Base-by-base conservation (phyloP, 495 filamentous ascomycete species). In the Penicillium paradoxum region DNA sequence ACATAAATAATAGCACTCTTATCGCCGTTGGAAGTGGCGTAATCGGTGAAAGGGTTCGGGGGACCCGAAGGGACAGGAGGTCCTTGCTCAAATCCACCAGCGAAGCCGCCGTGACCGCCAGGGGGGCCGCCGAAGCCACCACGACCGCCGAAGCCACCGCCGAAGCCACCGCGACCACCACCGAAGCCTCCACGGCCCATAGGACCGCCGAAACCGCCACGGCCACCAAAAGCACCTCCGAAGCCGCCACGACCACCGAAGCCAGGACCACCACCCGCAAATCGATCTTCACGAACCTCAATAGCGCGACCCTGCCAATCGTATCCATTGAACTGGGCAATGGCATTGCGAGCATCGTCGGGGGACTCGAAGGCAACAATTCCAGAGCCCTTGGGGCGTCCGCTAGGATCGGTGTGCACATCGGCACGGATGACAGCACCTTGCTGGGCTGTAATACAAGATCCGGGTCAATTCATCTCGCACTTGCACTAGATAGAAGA, bases 41-140 rank as follows among this genome's bases (percentile, higher is more conserved):
- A 87, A 71, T 98, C 93, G 44, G 93, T 97, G 74, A 98, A 98
- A 2, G 93, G 81, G 71, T 97, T 98, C 0, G 95, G 90, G n/a
- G 86, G 82, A 25, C 72, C 65, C 3, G 70, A 54, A 8, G 56
- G 47, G 18, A 58, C 63, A 43, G 69, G 61, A 57, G 54, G 56
- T 18, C 78, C 80, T 49, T 77, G 72, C 43, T 72, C 69, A 51
- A 72, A 71, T 38, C 70, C 71, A 42, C 66, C 70, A 44, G 63
- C 64, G 64, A 63, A 67, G 37, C 69, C 72, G 58, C 69, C 67
- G 24, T 22, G 18, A 22, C 32, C 32, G 6, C 30, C 29, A 37
- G 45, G 45, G 13, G 46, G 39, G 53, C 66, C 76, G 45, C 72
- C 73, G 45, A 59, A 66, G 21, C 69, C 66, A 51, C 66, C 65